These are phyloP conservation scores for Fomitopsis pulvina DNA, from an alignment of 768 basidiomycete species.

Conservation along the genomic window DNA sequence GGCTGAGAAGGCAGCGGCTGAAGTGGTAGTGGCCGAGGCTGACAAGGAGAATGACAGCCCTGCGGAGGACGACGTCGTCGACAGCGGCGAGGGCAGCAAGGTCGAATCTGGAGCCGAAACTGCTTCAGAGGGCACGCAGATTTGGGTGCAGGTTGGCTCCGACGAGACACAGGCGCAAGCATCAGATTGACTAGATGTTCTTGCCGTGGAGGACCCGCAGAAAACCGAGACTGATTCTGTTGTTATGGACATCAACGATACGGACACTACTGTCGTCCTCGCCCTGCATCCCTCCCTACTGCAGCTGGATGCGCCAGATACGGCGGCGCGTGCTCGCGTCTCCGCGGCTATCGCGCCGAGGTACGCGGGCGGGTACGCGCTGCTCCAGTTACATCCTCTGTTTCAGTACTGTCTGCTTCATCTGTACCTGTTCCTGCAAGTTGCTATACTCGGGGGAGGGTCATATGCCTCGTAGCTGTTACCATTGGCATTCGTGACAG, in stretches of 20 bases:
- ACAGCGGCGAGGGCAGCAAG: slow-evolving; percentile 34
- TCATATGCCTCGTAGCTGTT: background rate
- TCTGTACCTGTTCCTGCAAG: slow-evolving; percentile 20
- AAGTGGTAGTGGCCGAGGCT: slow-evolving; percentile 4
- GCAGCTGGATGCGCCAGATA: background rate
- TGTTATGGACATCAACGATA: background rate
- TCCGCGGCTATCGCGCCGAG: slow-evolving; percentile 11
- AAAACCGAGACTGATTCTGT: background rate
- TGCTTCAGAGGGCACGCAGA: background rate
- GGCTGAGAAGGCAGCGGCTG: slow-evolving; percentile 3
- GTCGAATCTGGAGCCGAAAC: no score
- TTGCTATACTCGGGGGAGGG: slow-evolving; percentile 14
- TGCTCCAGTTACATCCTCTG: slow-evolving; percentile 14
- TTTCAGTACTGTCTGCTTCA: slow-evolving; percentile 21
- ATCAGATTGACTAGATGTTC: slow-evolving; percentile 11
- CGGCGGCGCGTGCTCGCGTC: slow-evolving; percentile 1
- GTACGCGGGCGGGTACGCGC: slow-evolving; percentile 17
- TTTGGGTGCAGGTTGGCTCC: slow-evolving; percentile 12
- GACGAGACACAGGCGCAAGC: background rate
- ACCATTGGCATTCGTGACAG: background rate
- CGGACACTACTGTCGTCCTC: background rate
- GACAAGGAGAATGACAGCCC: slow-evolving; percentile 19
- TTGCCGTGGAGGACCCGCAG: slow-evolving; percentile 1
- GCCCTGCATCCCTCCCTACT: background rate
- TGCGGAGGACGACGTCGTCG: slow-evolving; percentile 34